Conservation (phyloP, 2,329 filamentous ascomycete genomes). For the Aspergillus vadensis region DNA sequence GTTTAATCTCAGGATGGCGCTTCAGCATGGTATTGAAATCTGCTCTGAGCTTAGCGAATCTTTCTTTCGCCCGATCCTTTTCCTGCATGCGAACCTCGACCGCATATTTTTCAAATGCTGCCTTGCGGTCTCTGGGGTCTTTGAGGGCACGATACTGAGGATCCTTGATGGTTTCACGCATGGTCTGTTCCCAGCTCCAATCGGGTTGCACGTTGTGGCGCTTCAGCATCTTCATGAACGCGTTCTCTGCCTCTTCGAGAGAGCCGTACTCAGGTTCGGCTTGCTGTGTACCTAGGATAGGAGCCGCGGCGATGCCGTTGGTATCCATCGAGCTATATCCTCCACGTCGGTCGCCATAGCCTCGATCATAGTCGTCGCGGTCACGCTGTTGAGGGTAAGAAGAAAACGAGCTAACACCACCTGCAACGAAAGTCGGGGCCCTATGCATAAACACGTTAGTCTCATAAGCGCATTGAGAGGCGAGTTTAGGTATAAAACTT, state of each 20-base stretch:
- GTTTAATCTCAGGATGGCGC: constrained; percentile 93
- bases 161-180: constrained; percentile 84
- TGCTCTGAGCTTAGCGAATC: constrained; percentile 83
- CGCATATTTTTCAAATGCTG: constrained; percentile 93
- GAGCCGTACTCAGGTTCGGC: constrained; percentile 76
- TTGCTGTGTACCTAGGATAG: constrained; percentile 43
- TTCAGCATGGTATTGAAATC: constrained; percentile 97
- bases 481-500: constrained; percentile 28
- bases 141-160: constrained; percentile 91
- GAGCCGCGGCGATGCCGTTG: constrained; percentile 43
- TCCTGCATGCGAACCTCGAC: constrained; percentile 87
- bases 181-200: constrained; percentile 88
- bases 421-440: constrained; percentile 61
- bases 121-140: constrained; percentile 85
- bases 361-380: constrained; percentile 51
- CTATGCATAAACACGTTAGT: constrained; percentile 46
- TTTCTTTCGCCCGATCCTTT: constrained; percentile 91
- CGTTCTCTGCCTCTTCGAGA: constrained; percentile 85
- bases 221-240: constrained; percentile 87
- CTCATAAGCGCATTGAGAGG: neutral
- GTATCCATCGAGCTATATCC: constrained; percentile 47
- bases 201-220: constrained; percentile 84
- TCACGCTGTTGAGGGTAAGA: constrained; percentile 48
- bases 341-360: constrained; percentile 50
- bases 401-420: constrained; percentile 51